A percentile compares a stretch with the other conserved stretches of the same genome.
Conservation (phyloP, 257 asterid species). For the Solanum bulbocastanum region DNA sequence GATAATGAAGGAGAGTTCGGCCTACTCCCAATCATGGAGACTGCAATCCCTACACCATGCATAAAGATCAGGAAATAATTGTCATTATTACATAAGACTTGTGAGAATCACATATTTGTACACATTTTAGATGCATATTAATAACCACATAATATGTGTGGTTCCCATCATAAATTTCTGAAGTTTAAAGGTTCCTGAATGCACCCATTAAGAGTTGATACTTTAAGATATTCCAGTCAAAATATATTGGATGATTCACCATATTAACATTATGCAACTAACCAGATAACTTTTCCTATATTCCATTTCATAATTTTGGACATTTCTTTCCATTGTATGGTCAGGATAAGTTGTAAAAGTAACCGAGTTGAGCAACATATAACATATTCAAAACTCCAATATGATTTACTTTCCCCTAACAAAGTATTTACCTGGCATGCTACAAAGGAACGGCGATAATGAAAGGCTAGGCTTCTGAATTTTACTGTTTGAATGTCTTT, state of each 20-base stretch:
- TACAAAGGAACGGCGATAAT: background rate
- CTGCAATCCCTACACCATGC: slow-evolving; percentile 31
- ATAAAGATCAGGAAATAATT: background rate
- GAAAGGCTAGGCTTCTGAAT: background rate
- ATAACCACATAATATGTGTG: background rate
- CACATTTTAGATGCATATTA: background rate
- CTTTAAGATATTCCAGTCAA: background rate
- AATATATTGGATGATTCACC: background rate
- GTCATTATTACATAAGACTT: background rate
- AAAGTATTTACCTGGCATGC: background rate
- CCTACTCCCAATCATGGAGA: slow-evolving; percentile 48
- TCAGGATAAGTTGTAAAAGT: background rate
- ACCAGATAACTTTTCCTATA: background rate
- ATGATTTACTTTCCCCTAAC: background rate
- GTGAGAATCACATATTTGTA: background rate
- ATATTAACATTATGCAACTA: background rate
- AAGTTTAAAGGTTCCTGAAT: background rate
- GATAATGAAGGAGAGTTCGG: slow-evolving; percentile 66
- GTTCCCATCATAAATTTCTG: background rate
- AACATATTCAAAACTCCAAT: background rate
- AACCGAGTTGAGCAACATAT: background rate
- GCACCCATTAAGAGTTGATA: background rate
- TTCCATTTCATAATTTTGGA: background rate
- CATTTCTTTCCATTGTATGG: background rate
- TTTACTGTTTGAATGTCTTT: background rate